Percentiles rank a stretch among this genome's conserved stretches.
These are phyloP conservation scores for Cornus kousa DNA, from an alignment of 148 eudicot genomes.

Conservation along the genomic window DNA sequence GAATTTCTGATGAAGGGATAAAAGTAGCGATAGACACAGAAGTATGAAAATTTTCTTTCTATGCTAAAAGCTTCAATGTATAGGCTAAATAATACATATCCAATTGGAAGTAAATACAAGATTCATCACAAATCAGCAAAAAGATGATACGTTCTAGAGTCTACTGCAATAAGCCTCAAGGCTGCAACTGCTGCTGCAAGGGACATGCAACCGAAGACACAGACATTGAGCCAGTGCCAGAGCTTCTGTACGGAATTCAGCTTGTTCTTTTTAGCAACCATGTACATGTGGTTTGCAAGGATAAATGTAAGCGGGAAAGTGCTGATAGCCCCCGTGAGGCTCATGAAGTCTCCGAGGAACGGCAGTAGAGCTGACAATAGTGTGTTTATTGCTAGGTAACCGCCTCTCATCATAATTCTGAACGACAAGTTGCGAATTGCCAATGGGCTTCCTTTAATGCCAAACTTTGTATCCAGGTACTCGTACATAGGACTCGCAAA, in stretches of 20 bases:
- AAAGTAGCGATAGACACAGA: too few species aligned
- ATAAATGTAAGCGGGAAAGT: conserved; percentile 90
- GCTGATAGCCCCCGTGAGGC: conserved; percentile 93
- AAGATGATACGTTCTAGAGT: conserved; percentile 61
- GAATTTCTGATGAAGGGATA: too few species aligned
- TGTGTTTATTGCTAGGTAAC: conserved; percentile 68
- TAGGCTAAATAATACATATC: neutral
- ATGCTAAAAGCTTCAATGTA: neutral
- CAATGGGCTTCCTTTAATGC: conserved; percentile 68
- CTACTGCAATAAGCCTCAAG: conserved; percentile 65
- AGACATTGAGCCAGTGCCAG: conserved; percentile 95
- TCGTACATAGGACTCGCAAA: conserved; percentile 99
- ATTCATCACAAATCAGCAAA: conserved; percentile 64
- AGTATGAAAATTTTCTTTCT: neutral
- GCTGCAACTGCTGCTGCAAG: conserved; percentile 71
- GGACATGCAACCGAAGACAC: conserved; percentile 58
- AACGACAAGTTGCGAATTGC: conserved; percentile 48
- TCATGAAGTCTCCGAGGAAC: conserved; percentile 95
- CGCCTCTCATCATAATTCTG: conserved; percentile 68
- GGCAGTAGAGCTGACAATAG: conserved; percentile 78
- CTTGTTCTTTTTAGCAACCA: conserved; percentile 60
- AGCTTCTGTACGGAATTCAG: conserved; percentile 43
- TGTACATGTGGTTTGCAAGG: conserved; percentile 94
- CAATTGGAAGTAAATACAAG: neutral
- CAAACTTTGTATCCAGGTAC: conserved; percentile 77